Evolutionary conservation across 2,329 filamentous ascomycete species (phyloP).

Genomic region (Calycina marina): DNA sequence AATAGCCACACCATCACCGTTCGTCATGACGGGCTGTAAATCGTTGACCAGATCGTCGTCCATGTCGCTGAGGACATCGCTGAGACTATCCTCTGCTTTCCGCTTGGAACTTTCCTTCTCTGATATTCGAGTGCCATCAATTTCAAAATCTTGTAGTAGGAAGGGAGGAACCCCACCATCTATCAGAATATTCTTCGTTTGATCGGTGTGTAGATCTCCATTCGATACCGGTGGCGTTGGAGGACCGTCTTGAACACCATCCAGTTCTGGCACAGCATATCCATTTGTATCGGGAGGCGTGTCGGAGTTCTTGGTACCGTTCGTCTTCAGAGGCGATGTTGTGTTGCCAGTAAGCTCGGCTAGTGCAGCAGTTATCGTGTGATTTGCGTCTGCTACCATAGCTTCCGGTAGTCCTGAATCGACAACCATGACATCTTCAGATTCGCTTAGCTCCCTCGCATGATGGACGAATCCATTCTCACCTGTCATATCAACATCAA

Average conservation of each 20-base stretch:
- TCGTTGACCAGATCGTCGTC: slow-evolving; percentile 81
- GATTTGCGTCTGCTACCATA: slow-evolving; percentile 16
- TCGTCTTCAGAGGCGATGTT: slow-evolving; percentile 6
- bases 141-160: slow-evolving; percentile 63
- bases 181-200: slow-evolving; percentile 27
- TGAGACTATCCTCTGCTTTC: slow-evolving; percentile 24
- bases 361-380: slow-evolving; percentile 5
- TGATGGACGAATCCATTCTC: slow-evolving; percentile 22
- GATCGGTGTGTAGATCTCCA: slow-evolving; percentile 27
- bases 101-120: slow-evolving; percentile 36
- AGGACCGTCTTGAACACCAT: slow-evolving; percentile 25
- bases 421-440: slow-evolving; percentile 6
- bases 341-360: slow-evolving; percentile 13
- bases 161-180: slow-evolving; percentile 83
- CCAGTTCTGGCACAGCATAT: slow-evolving; percentile 21
- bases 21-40: slow-evolving; percentile 29
- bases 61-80: slow-evolving; percentile 80
- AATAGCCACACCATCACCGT: slow-evolving; percentile 7
- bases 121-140: slow-evolving; percentile 59
- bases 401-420: slow-evolving; percentile 5
- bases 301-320: slow-evolving; percentile 20
- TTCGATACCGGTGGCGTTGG: slow-evolving; percentile 55
- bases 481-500: slow-evolving; percentile 19
- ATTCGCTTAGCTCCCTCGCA: slow-evolving; percentile 15
- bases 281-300: slow-evolving; percentile 35